Conservation (phyloP, 345 rosid species). For the Syzygium aqueum region DNA sequence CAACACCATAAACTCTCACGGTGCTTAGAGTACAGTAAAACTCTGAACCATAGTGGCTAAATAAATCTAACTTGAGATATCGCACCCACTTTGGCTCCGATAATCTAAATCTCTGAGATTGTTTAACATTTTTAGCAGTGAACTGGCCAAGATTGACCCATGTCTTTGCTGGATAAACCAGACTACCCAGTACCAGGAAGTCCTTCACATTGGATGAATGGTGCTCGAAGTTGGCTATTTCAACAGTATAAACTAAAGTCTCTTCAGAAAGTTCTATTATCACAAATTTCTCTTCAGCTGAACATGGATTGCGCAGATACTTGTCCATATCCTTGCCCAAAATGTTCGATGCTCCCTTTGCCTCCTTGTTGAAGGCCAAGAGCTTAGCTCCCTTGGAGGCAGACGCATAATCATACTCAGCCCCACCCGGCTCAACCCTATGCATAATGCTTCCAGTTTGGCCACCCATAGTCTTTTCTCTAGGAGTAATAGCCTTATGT, state of each 20-base stretch:
- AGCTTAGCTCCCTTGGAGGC: slow-evolving; percentile 48
- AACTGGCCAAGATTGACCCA: slow-evolving; percentile 45
- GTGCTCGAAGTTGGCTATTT: slow-evolving; percentile 49
- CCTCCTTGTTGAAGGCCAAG: slow-evolving; percentile 43
- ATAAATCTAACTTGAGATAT: slow-evolving; percentile 34
- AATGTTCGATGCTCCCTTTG: slow-evolving; percentile 44
- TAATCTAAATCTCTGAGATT: slow-evolving; percentile 34
- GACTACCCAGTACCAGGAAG: slow-evolving; percentile 40
- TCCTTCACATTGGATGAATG: slow-evolving; percentile 43
- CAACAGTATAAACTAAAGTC: slow-evolving; percentile 39
- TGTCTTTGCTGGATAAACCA: slow-evolving; percentile 42
- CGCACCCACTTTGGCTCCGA: slow-evolving; percentile 39
- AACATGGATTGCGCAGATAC: slow-evolving; percentile 52
- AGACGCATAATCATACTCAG: slow-evolving; percentile 48
- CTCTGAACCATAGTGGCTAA: slow-evolving; percentile 44
- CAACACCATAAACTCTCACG: slow-evolving; percentile 45
- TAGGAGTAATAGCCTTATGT: slow-evolving; percentile 27
- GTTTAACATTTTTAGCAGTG: slow-evolving; percentile 42
- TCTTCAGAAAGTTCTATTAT: slow-evolving; percentile 48
- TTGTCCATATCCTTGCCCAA: slow-evolving; percentile 45
- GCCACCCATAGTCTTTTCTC: slow-evolving; percentile 22
- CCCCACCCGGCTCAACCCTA: slow-evolving; percentile 42
- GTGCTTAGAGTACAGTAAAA: slow-evolving; percentile 47
- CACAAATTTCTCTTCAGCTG: slow-evolving; percentile 48
- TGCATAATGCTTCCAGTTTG: slow-evolving; percentile 28